These are phyloP conservation scores for Macrophomina pseudophaseolina DNA, from an alignment of 2,329 filamentous ascomycete genomes.

Conservation along the genomic window DNA sequence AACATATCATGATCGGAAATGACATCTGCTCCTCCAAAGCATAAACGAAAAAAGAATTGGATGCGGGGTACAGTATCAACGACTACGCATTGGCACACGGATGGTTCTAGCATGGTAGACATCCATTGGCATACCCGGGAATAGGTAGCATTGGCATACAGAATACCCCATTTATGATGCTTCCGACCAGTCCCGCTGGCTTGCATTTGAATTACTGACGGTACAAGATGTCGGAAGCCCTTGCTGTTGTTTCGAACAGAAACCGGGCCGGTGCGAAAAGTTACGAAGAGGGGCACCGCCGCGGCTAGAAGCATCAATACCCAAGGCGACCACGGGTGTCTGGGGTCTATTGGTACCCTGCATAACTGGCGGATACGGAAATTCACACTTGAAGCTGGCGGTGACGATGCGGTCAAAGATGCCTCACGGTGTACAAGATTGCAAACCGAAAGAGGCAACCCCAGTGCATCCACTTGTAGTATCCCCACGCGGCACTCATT, in stretches of 20 bases:
- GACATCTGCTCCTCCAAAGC: neutral
- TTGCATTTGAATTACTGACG: neutral
- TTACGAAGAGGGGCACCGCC: neutral
- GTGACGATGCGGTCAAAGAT: neutral
- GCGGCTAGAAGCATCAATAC: slow-evolving; percentile 1
- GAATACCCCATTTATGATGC: slow-evolving; percentile 20
- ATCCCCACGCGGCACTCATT: slow-evolving; percentile 13
- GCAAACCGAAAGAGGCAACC: slow-evolving; percentile 2
- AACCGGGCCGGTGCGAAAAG: slow-evolving; percentile 10
- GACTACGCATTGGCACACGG: slow-evolving; percentile 16
- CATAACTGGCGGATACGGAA: neutral
- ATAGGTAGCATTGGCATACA: slow-evolving; percentile 22
- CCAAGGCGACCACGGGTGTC: neutral
- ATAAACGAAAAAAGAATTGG: slow-evolving; percentile 16
- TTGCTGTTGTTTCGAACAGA: slow-evolving; percentile 2
- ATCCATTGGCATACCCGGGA: slow-evolving; percentile 24
- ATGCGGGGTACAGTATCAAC: slow-evolving; percentile 18
- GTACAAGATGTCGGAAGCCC: neutral
- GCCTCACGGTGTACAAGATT: neutral
- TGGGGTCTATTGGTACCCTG: neutral
- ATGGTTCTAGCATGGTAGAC: slow-evolving; percentile 24
- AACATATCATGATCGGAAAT: slow-evolving; percentile 3
- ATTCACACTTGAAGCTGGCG: neutral
- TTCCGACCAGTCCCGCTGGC: slow-evolving; percentile 10
- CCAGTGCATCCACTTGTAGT: neutral